Conservation (phyloP, 192 early-diverging fungal species). For the Coemansia umbellata region DNA sequence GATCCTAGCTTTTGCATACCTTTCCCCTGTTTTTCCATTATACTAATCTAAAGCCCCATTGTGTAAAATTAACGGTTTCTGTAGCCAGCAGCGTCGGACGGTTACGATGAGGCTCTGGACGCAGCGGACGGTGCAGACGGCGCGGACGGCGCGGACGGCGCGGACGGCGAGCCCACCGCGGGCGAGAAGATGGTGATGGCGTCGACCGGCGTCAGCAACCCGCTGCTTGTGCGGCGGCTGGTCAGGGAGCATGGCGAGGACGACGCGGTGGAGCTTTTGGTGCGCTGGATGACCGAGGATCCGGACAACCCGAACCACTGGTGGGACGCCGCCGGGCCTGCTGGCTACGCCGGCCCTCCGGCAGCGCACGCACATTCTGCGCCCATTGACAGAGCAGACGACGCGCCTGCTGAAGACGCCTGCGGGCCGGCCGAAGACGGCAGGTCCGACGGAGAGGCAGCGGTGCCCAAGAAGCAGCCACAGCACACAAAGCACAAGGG, state of each 20-base stretch:
- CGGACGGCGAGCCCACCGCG: slow-evolving; percentile 17
- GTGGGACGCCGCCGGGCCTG: slow-evolving; percentile 23
- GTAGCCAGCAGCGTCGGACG: not conserved
- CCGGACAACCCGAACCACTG: slow-evolving; percentile 7
- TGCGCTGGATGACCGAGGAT: slow-evolving; percentile 39
- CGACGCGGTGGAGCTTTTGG: slow-evolving; percentile 55
- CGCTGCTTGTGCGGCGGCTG: slow-evolving; percentile 49
- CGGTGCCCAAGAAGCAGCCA: not conserved
- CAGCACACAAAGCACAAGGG: slow-evolving; percentile 1
- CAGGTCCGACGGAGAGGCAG: not conserved
- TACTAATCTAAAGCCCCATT: not conserved
- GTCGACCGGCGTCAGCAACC: slow-evolving; percentile 52
- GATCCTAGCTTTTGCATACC: too few relatives aligned
- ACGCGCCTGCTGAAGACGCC: not conserved
- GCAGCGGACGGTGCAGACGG: too few relatives aligned
- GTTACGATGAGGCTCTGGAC: not conserved
- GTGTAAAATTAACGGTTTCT: not conserved
- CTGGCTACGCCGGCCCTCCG: slow-evolving; percentile 24
- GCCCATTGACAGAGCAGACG: not conserved
- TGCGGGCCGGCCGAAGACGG: not conserved
- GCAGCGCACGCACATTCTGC: not conserved
- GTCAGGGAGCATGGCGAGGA: slow-evolving; percentile 49
- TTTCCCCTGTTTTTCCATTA: not conserved
- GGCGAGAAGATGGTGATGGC: slow-evolving; percentile 57
- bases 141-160: too few relatives aligned